A percentile compares a stretch with the other conserved stretches of the same genome.
Conservation (phyloP, 148 eudicot genomes). For the Rhododendron henanense region DNA sequence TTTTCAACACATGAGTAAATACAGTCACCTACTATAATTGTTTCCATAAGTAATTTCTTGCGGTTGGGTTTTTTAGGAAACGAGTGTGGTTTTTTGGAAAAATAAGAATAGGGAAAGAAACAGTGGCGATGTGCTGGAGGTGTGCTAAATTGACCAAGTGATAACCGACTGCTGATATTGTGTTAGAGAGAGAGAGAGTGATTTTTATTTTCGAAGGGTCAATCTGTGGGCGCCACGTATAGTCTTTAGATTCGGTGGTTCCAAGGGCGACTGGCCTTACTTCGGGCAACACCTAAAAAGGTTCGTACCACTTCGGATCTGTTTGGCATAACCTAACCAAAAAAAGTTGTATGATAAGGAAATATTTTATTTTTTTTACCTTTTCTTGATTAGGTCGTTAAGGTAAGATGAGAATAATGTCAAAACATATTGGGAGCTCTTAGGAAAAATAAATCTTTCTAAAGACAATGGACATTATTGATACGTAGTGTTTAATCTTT, state of each 20-base stretch:
- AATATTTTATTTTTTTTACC: too few relatives aligned
- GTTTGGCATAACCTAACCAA: not conserved
- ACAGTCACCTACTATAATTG: not conserved
- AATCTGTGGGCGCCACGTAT: not conserved
- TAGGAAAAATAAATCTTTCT: too few relatives aligned
- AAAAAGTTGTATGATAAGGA: not conserved
- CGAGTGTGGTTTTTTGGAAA: not conserved
- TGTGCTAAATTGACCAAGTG: slow-evolving; percentile 1
- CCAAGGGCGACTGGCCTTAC: not conserved
- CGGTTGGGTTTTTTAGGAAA: not conserved
- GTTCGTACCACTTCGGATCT: not conserved
- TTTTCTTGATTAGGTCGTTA: too few relatives aligned
- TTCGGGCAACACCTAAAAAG: not conserved
- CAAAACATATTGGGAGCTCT: too few relatives aligned
- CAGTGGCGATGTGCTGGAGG: not conserved
- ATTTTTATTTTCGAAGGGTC: not conserved
- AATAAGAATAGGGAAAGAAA: too few relatives aligned
- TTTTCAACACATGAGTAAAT: not conserved
- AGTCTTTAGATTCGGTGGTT: slow-evolving; percentile 6
- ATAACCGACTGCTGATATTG: not conserved
- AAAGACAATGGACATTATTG: not conserved
- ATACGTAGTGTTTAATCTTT: too few relatives aligned
- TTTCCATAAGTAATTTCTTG: not conserved
- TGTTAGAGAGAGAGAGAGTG: not conserved
- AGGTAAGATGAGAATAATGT: too few relatives aligned